Conservation (phyloP, 352 stramenopile species). For the Hyaloperonospora brassicae region DNA sequence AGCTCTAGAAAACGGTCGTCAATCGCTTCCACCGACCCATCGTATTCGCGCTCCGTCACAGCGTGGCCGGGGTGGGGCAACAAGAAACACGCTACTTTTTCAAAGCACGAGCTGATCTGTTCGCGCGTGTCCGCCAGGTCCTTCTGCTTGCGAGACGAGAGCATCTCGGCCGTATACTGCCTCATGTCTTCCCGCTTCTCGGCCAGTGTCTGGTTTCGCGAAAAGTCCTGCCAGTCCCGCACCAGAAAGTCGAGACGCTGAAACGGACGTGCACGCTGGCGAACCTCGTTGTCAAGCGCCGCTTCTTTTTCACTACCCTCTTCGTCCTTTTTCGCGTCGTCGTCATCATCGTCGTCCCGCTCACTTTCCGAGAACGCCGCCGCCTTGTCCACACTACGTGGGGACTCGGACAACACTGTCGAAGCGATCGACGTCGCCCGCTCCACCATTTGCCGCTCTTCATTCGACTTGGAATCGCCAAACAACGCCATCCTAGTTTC, state of each 20-base stretch:
- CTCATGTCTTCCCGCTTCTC: conserved; percentile 91
- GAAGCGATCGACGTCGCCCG: conserved; percentile 13
- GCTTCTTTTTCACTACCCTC: conserved; percentile 18
- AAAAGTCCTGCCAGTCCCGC: conserved; percentile 97
- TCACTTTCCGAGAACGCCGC: conserved; percentile 26
- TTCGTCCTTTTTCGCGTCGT: conserved; percentile 22
- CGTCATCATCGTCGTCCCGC: conserved; percentile 19
- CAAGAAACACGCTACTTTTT: conserved; percentile 91
- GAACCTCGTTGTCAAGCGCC: conserved; percentile 19
- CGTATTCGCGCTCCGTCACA: conserved; percentile 96
- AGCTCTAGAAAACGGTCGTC: conserved; percentile 91
- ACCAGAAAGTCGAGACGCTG: conserved; percentile 98
- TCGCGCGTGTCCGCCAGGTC: conserved; percentile 91
- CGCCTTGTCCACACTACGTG: conserved; percentile 32
- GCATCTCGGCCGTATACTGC: conserved; percentile 89
- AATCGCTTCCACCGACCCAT: conserved; percentile 92
- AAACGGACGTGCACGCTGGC: conserved; percentile 80
- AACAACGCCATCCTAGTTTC: conserved; percentile 65
- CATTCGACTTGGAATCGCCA: conserved; percentile 27
- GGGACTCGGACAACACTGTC: conserved; percentile 9
- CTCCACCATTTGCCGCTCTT: conserved; percentile 21
- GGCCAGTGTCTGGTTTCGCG: conserved; percentile 79
- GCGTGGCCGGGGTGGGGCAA: conserved; percentile 94
- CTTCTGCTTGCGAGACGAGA: conserved; percentile 89
- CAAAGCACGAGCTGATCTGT: conserved; percentile 96